Conservation (phyloP, 177 flowering plant species). For the Vitis hybrid region DNA sequence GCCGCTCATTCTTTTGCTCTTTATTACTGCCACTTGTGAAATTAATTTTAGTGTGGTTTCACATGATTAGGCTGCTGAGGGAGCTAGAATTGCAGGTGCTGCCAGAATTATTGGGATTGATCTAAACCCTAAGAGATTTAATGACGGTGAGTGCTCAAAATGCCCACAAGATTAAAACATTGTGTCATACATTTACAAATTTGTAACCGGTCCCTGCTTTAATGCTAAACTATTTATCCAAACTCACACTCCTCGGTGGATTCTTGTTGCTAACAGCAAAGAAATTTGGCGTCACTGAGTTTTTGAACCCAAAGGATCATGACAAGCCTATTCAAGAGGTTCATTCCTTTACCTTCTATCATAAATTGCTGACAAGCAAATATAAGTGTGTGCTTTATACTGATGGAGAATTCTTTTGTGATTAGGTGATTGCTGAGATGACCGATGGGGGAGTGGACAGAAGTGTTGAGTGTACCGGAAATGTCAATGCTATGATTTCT, state of each 20-base stretch:
- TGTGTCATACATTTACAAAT: not conserved
- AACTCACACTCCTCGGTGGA: not conserved
- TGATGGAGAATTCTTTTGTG: not conserved
- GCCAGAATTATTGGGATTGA: conserved; percentile 77
- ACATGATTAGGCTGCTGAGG: conserved; percentile 65
- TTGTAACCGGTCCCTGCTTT: too few species aligned
- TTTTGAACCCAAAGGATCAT: conserved; percentile 68
- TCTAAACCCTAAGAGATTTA: conserved; percentile 54
- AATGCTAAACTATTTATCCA: too few species aligned
- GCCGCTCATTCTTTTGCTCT: too few species aligned
- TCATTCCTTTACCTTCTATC: conserved; percentile 4
- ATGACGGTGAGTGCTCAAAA: conserved; percentile 33
- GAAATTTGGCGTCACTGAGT: conserved; percentile 71
- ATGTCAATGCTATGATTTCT: conserved; percentile 62
- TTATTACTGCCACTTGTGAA: not conserved
- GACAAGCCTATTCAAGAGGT: conserved; percentile 73
- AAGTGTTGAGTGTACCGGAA: conserved; percentile 64
- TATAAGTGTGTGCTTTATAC: not conserved
- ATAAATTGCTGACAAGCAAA: not conserved
- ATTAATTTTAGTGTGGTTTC: not conserved
- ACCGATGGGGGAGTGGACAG: conserved; percentile 69
- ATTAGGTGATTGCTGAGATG: conserved; percentile 62
- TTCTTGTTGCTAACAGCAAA: conserved; percentile 36
- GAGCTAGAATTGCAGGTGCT: conserved; percentile 70
- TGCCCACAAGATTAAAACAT: not conserved